Percentiles rank a stretch among this genome's conserved stretches.
These are phyloP conservation scores for Hortaea werneckii DNA, from an alignment of 2,329 filamentous ascomycete genomes.

Conservation along the genomic window DNA sequence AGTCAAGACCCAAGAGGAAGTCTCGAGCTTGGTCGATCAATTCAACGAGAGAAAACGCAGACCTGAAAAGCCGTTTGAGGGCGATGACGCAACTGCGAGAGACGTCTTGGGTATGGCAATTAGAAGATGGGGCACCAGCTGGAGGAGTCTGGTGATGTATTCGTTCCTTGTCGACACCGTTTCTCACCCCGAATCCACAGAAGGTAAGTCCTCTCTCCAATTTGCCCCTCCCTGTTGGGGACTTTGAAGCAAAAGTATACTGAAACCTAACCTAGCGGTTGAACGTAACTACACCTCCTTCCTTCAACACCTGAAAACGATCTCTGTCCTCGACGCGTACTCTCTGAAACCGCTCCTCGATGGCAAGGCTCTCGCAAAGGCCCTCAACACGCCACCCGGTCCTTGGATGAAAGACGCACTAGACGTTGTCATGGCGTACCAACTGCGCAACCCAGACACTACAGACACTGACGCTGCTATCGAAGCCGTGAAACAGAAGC, in stretches of 20 bases:
- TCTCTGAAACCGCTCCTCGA: conserved; percentile 49
- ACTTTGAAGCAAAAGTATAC: conserved; percentile 1
- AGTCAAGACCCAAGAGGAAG: conserved; percentile 51
- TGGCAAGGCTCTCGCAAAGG: conserved; percentile 61
- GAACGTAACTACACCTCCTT: conserved; percentile 45
- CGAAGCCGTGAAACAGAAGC: conserved; percentile 30
- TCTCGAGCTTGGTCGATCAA: conserved; percentile 50
- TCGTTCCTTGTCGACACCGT: conserved; percentile 55
- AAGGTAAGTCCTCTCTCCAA: conserved; percentile 30
- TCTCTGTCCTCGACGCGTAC: conserved; percentile 42
- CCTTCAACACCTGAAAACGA: conserved; percentile 40
- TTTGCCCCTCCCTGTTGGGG: not conserved
- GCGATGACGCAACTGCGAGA: conserved; percentile 36
- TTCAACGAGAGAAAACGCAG: conserved; percentile 39
- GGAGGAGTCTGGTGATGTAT: conserved; percentile 62
- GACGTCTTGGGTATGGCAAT: conserved; percentile 66
- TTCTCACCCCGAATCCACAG: conserved; percentile 27
- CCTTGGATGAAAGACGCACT: conserved; percentile 77
- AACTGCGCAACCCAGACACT: conserved; percentile 64
- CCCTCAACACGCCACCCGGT: conserved; percentile 58
- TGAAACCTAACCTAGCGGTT: conserved; percentile 27
- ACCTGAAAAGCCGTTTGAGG: conserved; percentile 35
- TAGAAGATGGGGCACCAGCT: conserved; percentile 60
- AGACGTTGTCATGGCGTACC: conserved; percentile 76
- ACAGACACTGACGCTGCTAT: conserved; percentile 45